Conservation (phyloP, 1,284 basidiomycete species). For the Volvariella surrecta region DNA sequence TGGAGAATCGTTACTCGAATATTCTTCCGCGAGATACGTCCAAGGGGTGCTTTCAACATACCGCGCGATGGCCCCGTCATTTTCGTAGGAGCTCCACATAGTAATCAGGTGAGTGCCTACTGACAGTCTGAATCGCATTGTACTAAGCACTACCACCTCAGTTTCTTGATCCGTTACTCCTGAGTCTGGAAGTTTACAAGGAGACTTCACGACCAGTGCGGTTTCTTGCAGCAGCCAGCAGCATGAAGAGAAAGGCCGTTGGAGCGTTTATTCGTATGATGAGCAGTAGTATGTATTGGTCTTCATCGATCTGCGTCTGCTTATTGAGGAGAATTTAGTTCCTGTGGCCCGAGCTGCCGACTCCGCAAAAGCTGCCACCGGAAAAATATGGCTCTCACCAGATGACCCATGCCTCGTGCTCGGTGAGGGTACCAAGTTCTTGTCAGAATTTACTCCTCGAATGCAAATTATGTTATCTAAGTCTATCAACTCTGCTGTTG, state of each 20-base stretch:
- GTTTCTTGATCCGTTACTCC: conserved; percentile 93
- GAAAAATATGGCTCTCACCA: conserved; percentile 65
- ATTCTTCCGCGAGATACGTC: conserved; percentile 96
- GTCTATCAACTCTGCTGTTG: conserved; percentile 67
- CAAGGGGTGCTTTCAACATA: conserved; percentile 92
- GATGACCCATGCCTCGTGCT: conserved; percentile 75
- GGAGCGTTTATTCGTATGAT: conserved; percentile 84
- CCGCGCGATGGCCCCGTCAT: conserved; percentile 90
- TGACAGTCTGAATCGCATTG: conserved; percentile 1
- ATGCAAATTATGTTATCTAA: conserved; percentile 91
- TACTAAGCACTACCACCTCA: conserved; percentile 24
- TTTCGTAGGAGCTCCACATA: conserved; percentile 95
- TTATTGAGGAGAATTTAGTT: conserved; percentile 40
- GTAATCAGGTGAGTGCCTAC: conserved; percentile 70
- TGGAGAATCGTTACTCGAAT: conserved; percentile 87
- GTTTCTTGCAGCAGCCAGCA: conserved; percentile 92
- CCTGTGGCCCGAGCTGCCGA: conserved; percentile 93
- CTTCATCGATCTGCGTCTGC: conserved; percentile 2
- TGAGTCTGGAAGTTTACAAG: conserved; percentile 82
- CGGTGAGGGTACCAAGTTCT: conserved; percentile 79
- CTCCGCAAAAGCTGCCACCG: conserved; percentile 73
- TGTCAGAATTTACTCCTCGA: conserved; percentile 66
- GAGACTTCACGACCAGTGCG: conserved; percentile 82
- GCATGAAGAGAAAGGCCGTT: conserved; percentile 74
- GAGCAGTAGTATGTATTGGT: conserved; percentile 73